Evolutionary conservation across 2,329 filamentous ascomycete genomes (phyloP), one percentile per base, ranked within the genome.

Genomic region (Trichoderma sp.): DNA sequence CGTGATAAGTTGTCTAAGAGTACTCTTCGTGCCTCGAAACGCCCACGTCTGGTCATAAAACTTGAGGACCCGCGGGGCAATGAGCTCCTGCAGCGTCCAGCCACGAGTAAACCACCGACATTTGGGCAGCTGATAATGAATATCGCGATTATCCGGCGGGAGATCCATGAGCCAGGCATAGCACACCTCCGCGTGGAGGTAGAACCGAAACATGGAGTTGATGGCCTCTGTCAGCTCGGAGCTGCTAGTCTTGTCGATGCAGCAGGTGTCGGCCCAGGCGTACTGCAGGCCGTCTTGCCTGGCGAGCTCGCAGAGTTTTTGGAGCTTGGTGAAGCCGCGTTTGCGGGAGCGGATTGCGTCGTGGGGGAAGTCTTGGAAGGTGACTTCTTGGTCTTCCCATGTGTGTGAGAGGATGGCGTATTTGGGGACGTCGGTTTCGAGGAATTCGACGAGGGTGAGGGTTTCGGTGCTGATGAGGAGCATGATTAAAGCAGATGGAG

Each of bases 61-160:
- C 8, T 79, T 76, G 12, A 82, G 76, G 3, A 65, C 38, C 18
- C 67, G 64, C 0, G 82, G 81, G 5, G 82, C 82, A 7, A 83
- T 75, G 31, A 83, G 79, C 16, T 83, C 82, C n/a, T 82, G 80
- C 0, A 83, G 67, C 24, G 66, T 69, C 66, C 66, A 69, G 0
- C 66, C 66, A 0, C 66, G 66, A 0, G 66, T 69, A 60, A 80
- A 81, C 78, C 80, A 31, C 27, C 56, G 56, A 31, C 24, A 50
- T 8, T 50, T 50, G 7, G 45, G 45, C 45, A 50, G 8, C 45
- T 50, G 45, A 1, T 50, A n/a, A 0, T 50, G 45, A 21, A 50
- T 0, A 1, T 50, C 18, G 4, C 45, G 45, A 4, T 50, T 50
- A 1, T 50, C 45, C 45, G 45, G 18, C 4, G 45, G 45, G 4